Evolutionary conservation across 2,329 filamentous ascomycete genomes (phyloP).

Genomic region (Neopestalotiopsis clavispora): DNA sequence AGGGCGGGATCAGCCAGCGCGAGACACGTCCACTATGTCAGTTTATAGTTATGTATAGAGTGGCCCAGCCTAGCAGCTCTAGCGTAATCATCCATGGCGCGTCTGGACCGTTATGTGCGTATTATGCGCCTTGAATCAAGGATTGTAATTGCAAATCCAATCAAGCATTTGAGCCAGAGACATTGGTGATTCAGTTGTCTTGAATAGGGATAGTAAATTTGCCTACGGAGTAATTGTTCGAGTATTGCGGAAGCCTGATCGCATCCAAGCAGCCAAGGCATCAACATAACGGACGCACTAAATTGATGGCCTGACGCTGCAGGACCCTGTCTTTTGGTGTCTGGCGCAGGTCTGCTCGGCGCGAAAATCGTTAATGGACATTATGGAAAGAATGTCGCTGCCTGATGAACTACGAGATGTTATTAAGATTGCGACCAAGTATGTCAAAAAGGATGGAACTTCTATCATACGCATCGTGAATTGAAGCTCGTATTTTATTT

Average conservation of each 20-base stretch:
- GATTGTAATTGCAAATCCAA: no score
- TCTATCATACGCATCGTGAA: background rate
- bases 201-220: background rate
- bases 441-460: background rate
- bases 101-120: no score
- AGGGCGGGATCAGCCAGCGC: no score
- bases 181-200: background rate
- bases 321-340: background rate
- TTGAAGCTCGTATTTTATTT: background rate
- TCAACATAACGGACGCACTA: background rate
- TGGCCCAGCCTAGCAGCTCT: no score
- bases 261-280: background rate
- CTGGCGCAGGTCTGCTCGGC: background rate
- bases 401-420: no score
- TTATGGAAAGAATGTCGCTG: no score
- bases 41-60: no score
- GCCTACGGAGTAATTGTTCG: background rate
- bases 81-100: no score
- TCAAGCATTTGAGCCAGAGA: background rate
- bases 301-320: background rate
- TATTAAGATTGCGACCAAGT: no score
- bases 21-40: no score
- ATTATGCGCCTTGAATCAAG: no score
- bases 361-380: no score
- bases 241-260: background rate